A percentile compares a stretch with the other conserved stretches of the same genome.
phyloP scores from a whole-genome alignment of 768 basidiomycete species.

The Podaxis sp. region DNA sequence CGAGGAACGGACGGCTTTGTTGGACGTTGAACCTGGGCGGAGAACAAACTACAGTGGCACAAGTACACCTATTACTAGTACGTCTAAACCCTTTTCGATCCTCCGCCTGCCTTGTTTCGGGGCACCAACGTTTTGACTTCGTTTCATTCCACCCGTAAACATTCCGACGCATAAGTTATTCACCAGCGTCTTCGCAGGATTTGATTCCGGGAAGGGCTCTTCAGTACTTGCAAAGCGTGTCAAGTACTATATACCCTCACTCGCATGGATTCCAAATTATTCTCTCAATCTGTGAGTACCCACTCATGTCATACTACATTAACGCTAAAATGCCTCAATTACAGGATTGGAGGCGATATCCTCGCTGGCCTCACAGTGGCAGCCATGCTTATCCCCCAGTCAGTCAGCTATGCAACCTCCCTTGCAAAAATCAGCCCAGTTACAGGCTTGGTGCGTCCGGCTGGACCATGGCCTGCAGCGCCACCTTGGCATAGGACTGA shows the following conservation, averaged over 20 bases:
- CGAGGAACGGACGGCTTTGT: constrained; percentile 33
- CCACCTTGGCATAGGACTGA: not conserved
- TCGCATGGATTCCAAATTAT: constrained; percentile 80
- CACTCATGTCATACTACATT: constrained; percentile 7
- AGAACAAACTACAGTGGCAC: constrained; percentile 26
- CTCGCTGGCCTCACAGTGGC: constrained; percentile 86
- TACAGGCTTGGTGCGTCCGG: constrained; percentile 69
- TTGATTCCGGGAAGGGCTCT: constrained; percentile 21
- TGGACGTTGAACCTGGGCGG: constrained; percentile 28
- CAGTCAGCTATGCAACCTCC: constrained; percentile 89
- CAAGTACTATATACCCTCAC: constrained; percentile 77
- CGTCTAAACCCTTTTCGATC: constrained; percentile 21
- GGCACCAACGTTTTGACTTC: not conserved
- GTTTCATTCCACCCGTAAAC: not conserved
- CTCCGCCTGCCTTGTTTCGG: not conserved
- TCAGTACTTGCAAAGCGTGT: constrained; percentile 46
- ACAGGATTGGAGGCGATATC: constrained; percentile 54
- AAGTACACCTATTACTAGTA: constrained; percentile 22
- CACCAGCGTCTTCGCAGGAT: constrained; percentile 1
- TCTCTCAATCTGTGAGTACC: constrained; percentile 59
- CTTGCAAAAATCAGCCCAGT: constrained; percentile 84
- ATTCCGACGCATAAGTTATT: not conserved
- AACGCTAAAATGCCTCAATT: not conserved
- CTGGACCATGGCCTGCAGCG: not conserved
- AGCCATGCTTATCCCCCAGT: constrained; percentile 81